Conservation (phyloP, 2,329 filamentous ascomycete species). For the Teratosphaeria epicoccoides region DNA sequence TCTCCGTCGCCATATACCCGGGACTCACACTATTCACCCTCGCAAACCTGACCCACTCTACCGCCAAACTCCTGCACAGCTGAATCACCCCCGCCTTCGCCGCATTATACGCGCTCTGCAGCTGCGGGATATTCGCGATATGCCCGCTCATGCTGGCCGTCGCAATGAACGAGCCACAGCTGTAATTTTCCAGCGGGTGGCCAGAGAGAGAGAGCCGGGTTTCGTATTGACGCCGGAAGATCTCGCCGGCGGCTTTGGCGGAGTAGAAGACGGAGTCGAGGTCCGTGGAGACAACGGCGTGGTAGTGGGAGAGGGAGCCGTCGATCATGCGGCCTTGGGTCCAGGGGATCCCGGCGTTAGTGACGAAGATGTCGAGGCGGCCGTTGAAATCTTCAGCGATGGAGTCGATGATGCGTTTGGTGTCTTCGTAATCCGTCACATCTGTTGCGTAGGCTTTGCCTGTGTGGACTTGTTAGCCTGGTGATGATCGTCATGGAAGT, state of each 20-base stretch:
- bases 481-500: background rate
- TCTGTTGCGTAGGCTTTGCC: constrained; percentile 42
- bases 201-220: constrained; percentile 43
- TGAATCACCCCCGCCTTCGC: constrained; percentile 33
- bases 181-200: constrained; percentile 26
- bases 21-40: constrained; percentile 63
- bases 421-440: constrained; percentile 32
- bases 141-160: constrained; percentile 71
- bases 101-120: constrained; percentile 48
- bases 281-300: constrained; percentile 59
- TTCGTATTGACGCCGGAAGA: constrained; percentile 60
- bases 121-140: constrained; percentile 66
- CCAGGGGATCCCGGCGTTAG: constrained; percentile 69
- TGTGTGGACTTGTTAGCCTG: constrained; percentile 12
- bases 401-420: constrained; percentile 32
- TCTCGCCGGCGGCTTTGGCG: constrained; percentile 56
- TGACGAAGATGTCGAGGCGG: constrained; percentile 66
- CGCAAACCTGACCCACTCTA: constrained; percentile 69
- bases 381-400: constrained; percentile 56
- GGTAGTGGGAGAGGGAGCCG: constrained; percentile 53
- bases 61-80: constrained; percentile 53
- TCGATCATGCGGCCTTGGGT: constrained; percentile 57
- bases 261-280: constrained; percentile 71
- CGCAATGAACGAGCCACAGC: constrained; percentile 46
- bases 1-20: constrained; percentile 66